phyloP scores from a whole-genome alignment of 768 basidiomycete genomes.

The Chiua virens region DNA sequence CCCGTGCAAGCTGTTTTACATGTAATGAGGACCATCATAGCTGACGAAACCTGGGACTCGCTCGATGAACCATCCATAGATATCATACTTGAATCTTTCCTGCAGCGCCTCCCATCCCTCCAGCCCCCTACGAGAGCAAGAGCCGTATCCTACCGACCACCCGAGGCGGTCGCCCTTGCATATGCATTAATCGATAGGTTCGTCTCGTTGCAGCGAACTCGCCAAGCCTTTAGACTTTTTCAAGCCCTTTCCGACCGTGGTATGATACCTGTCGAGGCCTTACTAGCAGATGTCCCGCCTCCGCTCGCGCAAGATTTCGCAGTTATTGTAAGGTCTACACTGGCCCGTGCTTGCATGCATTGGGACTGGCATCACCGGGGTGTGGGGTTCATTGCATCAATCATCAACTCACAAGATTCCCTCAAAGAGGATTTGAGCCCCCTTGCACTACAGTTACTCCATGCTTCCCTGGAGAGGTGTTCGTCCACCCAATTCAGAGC shows the following conservation, averaged over 20 bases:
- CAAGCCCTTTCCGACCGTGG: conserved; percentile 44
- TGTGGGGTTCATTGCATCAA: conserved; percentile 35
- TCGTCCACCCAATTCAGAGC: conserved; percentile 36
- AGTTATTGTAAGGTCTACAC: conserved; percentile 47
- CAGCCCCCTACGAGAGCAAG: conserved; percentile 27
- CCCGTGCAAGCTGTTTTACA: conserved; percentile 15
- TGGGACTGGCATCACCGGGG: conserved; percentile 55
- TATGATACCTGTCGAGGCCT: conserved; percentile 47
- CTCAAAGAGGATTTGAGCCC: conserved; percentile 27
- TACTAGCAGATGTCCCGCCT: conserved; percentile 37
- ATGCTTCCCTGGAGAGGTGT: conserved; percentile 40
- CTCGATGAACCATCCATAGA: conserved; percentile 25
- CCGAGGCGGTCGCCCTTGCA: conserved; percentile 37
- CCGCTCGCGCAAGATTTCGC: conserved; percentile 39
- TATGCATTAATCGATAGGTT: conserved; percentile 48
- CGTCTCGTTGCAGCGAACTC: conserved; percentile 33
- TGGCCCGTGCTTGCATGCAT: conserved; percentile 52
- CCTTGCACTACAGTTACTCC: conserved; percentile 45
- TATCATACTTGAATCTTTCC: conserved; percentile 33
- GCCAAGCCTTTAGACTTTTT: conserved; percentile 47
- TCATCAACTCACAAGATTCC: conserved; percentile 24
- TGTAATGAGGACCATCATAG: conserved; percentile 23
- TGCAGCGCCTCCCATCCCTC: conserved; percentile 24
- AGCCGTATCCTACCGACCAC: conserved; percentile 39
- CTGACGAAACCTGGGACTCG: conserved; percentile 9